Evolutionary conservation across 208 protist species (phyloP), one percentile per base, ranked within the genome.

Genomic region (Crithidia sp.): DNA sequence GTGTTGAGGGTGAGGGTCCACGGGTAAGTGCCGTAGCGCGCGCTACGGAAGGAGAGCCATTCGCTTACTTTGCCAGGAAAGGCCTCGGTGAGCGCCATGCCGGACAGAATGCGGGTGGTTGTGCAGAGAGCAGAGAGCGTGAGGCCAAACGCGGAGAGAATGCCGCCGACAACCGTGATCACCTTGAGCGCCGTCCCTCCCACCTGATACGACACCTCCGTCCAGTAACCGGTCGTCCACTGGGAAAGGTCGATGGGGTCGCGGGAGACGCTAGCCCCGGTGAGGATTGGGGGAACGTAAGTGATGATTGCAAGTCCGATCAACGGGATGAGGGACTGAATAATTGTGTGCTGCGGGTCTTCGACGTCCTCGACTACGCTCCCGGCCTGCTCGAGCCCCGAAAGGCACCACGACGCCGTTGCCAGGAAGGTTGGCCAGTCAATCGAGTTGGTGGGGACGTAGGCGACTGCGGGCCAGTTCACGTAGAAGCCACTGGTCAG

Each of bases 381-480:
- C 12, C 85, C 87, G 2, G 85, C 90, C 71, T 95, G 90, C 76
- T 95, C 90, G 5, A 95, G 58, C 0, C 90, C 90, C 41, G 88
- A 95, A 7, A 95, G 77, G 58, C 92, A 93, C 90, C 90, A 95
- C 44, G 90, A 95, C 19, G 85, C 86, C 7, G 90, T 95, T 43
- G 88, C 78, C 57, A 95, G 71, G 64, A 93, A 95, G 10, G 76
- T 85, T 17, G 86, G 41, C 88, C 87, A 95, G 56, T 92, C 60
- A 45, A 95, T 83, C 16, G 63, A 77, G 40, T 45, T 19, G 2
- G 69, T 36, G 1, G 90, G 90, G 10, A 95, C 84, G 59, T 67
- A 86, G 54, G 78, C 79, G 40, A 95, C 83, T 3, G 86, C 87
- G 3, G 77, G 71, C 90, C 87, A 91, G 77, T 95, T 93, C 6